Evolutionary conservation across 352 stramenopile genomes (phyloP), one percentile per base, ranked within the genome.

Genomic region (Globisporangium heterothallicum): DNA sequence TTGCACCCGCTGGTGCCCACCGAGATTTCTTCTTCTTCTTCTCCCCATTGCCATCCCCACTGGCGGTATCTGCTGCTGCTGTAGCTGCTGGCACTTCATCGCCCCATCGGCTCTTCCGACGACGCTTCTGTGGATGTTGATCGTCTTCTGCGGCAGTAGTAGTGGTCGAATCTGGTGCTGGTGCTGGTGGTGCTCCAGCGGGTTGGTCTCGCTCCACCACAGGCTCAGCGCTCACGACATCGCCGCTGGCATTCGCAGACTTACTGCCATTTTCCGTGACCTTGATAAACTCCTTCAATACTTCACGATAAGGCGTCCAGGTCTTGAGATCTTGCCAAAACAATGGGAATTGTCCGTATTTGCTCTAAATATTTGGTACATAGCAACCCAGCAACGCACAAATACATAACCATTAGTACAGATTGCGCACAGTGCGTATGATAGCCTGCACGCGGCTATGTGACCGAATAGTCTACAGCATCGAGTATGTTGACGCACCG

Each of bases 251-350:
- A 9, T 38, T 38, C 36, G 26, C 29, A 56, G 32, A 53, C 53
- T 52, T 78, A 53, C 54, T 27, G 21, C 58, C 56, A 42, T 57
- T 62, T 56, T 91, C 74, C 24, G 70, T 93, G 46, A 84, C 80
- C 46, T 75, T 81, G 49, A 98, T 73, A 63, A 92, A 98, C 53
- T 80, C 65, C 59, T 95, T 94, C 9, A 95, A 70, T 32, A 97
- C 83, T 48, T 97, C 85, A 25, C 92, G 94, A 67, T 97, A 98
- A 52, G 87, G 88, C 34, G 66, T 60, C 95, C 95, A 98, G 41
- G 78, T 91, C 59, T 97, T 85, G 22, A 98, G 74, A 65, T 98
- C 94, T 67, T 97, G 92, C 93, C 93, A 98, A 58, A 98, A 96
- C 16, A 89, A 59, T 32, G 93, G 95, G 71, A 96, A 98, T 14